phyloP scores from a whole-genome alignment of 768 basidiomycete genomes.

The Lepiota venenata region DNA sequence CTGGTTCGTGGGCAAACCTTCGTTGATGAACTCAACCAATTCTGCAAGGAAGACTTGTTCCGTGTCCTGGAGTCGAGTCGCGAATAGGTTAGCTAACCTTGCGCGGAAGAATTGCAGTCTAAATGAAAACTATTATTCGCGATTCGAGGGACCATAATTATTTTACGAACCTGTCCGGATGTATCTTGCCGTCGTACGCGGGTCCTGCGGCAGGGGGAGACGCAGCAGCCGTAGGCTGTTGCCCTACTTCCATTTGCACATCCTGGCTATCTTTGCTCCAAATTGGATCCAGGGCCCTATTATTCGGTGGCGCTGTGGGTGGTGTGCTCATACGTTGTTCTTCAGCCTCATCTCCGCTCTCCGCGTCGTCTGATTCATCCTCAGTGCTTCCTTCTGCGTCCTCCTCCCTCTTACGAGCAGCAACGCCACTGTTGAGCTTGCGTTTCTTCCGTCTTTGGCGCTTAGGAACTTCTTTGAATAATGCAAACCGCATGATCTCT shows the following conservation, averaged over 20 bases:
- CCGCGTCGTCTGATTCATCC: constrained; percentile 46
- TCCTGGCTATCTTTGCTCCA: constrained; percentile 72
- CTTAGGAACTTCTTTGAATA: constrained; percentile 96
- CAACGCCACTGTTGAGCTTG: constrained; percentile 73
- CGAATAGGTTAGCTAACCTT: constrained; percentile 70
- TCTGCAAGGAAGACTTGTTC: constrained; percentile 73
- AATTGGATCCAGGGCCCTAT: constrained; percentile 48
- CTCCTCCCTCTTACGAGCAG: constrained; percentile 41
- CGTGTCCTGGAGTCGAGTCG: constrained; percentile 64
- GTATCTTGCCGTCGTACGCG: constrained; percentile 39
- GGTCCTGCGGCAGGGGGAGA: constrained; percentile 21
- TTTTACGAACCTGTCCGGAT: constrained; percentile 54
- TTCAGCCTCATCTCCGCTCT: constrained; percentile 31
- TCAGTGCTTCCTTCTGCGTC: constrained; percentile 48
- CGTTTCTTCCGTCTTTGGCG: constrained; percentile 80
- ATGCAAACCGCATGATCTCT: constrained; percentile 92
- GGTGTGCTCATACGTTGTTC: constrained; percentile 52
- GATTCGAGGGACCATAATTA: constrained; percentile 2
- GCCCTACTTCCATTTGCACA: constrained; percentile 53
- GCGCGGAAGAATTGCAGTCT: constrained; percentile 82
- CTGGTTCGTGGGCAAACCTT: constrained; percentile 60
- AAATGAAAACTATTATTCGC: constrained; percentile 8
- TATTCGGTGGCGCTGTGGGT: constrained; percentile 26
- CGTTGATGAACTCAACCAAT: constrained; percentile 73
- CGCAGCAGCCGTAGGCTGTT: constrained; percentile 27